Percentiles rank a stretch among this genome's conserved stretches.
These are phyloP conservation scores for Picea abies DNA, from an alignment of 83 land plant genomes.

Conservation along the genomic window DNA sequence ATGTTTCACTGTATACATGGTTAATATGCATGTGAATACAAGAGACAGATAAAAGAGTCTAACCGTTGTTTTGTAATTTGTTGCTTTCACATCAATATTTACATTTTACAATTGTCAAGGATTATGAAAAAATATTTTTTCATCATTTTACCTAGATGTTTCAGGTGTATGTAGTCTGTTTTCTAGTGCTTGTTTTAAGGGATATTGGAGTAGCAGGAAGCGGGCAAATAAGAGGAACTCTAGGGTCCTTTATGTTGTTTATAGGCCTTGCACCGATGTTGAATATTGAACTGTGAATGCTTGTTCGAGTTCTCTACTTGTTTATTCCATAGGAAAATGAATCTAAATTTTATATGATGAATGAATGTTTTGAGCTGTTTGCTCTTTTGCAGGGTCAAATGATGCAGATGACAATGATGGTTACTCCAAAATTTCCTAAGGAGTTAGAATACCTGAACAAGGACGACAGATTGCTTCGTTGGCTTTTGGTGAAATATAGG, in stretches of 20 bases:
- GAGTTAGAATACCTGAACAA: conserved; percentile 82
- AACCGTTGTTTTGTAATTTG: no score
- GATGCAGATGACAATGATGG: conserved; percentile 94
- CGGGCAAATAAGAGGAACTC: background rate
- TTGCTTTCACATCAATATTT: no score
- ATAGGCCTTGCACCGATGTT: no score
- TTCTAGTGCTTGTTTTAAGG: background rate
- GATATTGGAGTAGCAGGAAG: background rate
- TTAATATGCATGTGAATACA: no score
- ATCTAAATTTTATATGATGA: no score
- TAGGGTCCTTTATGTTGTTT: background rate
- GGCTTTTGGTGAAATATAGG: conserved; percentile 77
- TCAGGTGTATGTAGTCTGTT: background rate
- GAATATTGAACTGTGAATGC: background rate
- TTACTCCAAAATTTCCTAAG: conserved; percentile 65
- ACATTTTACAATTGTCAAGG: no score
- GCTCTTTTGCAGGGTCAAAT: conserved; percentile 63
- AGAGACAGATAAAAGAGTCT: no score
- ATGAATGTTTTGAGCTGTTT: no score
- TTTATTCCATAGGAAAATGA: no score
- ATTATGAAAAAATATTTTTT: no score
- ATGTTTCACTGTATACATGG: no score
- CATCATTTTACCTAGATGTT: no score
- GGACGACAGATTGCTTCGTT: conserved; percentile 81
- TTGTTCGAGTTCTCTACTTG: background rate